Evolutionary conservation across 2,329 filamentous ascomycete genomes (phyloP).

Genomic region (Talaromyces verruculosus): DNA sequence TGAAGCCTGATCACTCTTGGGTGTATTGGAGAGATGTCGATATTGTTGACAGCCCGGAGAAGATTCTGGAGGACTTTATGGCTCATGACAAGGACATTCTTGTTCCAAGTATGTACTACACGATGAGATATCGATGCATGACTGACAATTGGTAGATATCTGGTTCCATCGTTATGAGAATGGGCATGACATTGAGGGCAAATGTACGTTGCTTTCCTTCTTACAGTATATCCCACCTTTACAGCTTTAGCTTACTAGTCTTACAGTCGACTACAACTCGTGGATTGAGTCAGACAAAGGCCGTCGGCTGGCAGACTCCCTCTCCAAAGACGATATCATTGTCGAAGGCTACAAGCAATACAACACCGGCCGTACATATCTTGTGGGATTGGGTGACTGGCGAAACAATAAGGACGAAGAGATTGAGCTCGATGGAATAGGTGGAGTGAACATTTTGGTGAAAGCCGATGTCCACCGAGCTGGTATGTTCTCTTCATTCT

Average conservation of each 20-base stretch:
- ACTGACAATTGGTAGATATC: conserved; percentile 63
- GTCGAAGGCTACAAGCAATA: conserved; percentile 96
- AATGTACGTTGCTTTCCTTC: conserved; percentile 63
- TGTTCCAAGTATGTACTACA: conserved; percentile 77
- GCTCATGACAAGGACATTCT: conserved; percentile 90
- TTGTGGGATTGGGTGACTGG: conserved; percentile 91
- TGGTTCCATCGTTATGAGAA: conserved; percentile 93
- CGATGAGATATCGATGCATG: neutral
- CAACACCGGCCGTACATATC: conserved; percentile 83
- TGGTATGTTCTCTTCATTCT: conserved; percentile 55
- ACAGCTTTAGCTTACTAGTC: conserved; percentile 2
- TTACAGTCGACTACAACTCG: conserved; percentile 91
- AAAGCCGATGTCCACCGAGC: conserved; percentile 97
- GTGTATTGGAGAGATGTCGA: conserved; percentile 99
- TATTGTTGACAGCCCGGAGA: conserved; percentile 83
- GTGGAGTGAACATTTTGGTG: conserved; percentile 94
- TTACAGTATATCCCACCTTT: neutral
- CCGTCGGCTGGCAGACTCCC: conserved; percentile 67
- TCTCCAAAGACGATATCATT: conserved; percentile 78
- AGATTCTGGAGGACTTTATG: conserved; percentile 92
- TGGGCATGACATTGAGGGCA: conserved; percentile 83
- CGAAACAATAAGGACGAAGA: conserved; percentile 88
- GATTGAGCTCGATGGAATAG: conserved; percentile 89
- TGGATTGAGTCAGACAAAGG: conserved; percentile 93
- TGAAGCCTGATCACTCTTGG: conserved; percentile 96